Base-by-base conservation (phyloP, 768 basidiomycete genomes). In the Tylopilus intermedius region DNA sequence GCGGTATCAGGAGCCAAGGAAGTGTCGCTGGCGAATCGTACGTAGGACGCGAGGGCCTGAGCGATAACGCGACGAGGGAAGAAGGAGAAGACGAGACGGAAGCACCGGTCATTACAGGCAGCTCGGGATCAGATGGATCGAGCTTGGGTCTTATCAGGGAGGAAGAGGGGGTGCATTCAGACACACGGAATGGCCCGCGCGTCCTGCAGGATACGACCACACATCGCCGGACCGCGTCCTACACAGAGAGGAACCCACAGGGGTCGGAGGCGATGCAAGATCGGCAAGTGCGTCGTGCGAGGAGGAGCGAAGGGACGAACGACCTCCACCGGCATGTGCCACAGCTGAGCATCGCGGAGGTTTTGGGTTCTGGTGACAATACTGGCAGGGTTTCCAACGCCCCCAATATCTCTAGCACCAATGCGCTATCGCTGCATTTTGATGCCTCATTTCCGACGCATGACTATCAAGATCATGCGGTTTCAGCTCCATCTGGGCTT, bases 401-500 rank as follows among this genome's bases (percentile, higher is more conserved):
- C 55, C 39, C 63, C 49, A 55, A 66, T 54, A 63, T 69, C 45
- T 60, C 57, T 47, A 50, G 64, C 39, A 62, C 67, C 7, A 68
- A 69, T 26, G 67, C 67, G 53, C 54, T 69, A 63, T 70, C 69
- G 39, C 65, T 69, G 51, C 63, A 65, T 65, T 69, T 69, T 61
- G 67, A 69, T 67, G 67, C 67, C 67, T 69, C 67, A 48, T 58
- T 63, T 54, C 57, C 67, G 22, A 35, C 61, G 48, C 67, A 67
- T 53, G 67, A 18, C 18, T 54, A 61, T 35, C 54, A 51, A 47
- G 32, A 24, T 26, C 62, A 59, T 47, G 49, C 50, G 37, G 41
- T 56, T 55, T 51, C 63, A 50, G 54, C 49, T 41, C 53, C 65
- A n/a, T 65, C 61, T 54, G 61, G 67, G 32, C 64, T 65, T 49